phyloP scores from a whole-genome alignment of 75 land plant species.

The Pinus tabuliformis region DNA sequence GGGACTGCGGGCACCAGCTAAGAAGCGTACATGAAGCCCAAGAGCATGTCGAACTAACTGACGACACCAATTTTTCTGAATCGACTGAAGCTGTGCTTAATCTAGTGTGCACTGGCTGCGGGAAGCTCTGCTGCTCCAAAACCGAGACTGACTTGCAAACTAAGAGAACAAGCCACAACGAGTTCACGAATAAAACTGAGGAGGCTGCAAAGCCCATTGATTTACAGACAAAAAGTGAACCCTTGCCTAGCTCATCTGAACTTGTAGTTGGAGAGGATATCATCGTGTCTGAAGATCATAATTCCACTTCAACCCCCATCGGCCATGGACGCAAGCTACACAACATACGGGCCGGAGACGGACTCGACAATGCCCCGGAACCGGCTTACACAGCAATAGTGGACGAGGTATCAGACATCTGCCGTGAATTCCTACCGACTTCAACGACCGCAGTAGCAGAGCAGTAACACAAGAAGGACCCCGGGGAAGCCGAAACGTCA shows the following conservation, averaged over 20 bases:
- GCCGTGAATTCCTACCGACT: no score
- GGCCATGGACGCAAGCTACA: no score
- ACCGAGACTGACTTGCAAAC: slow-evolving; percentile 89
- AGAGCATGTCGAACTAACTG: slow-evolving; percentile 89
- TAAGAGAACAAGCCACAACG: slow-evolving; percentile 89
- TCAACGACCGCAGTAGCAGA: no score
- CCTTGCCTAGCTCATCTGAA: slow-evolving; percentile 13
- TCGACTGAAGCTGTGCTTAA: slow-evolving; percentile 89
- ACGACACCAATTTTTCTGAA: slow-evolving; percentile 83
- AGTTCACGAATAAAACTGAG: slow-evolving; percentile 74
- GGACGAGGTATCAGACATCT: no score
- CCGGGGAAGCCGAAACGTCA: no score
- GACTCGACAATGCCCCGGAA: no score
- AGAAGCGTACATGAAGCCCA: slow-evolving; percentile 90
- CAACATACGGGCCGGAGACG: no score
- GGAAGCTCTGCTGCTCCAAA: slow-evolving; percentile 94
- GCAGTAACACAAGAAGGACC: no score
- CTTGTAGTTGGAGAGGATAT: slow-evolving; percentile 19
- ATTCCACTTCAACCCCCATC: no score
- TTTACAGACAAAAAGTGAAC: slow-evolving; percentile 50
- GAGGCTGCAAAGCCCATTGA: slow-evolving; percentile 83
- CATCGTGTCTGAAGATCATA: not conserved
- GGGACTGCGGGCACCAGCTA: slow-evolving; percentile 76
- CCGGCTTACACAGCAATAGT: no score
- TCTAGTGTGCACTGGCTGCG: slow-evolving; percentile 79